Percentiles rank a stretch among this genome's conserved stretches.
Evolutionary conservation across 805 yeast species (phyloP).

Genomic region (Debaryomyces maramus): DNA sequence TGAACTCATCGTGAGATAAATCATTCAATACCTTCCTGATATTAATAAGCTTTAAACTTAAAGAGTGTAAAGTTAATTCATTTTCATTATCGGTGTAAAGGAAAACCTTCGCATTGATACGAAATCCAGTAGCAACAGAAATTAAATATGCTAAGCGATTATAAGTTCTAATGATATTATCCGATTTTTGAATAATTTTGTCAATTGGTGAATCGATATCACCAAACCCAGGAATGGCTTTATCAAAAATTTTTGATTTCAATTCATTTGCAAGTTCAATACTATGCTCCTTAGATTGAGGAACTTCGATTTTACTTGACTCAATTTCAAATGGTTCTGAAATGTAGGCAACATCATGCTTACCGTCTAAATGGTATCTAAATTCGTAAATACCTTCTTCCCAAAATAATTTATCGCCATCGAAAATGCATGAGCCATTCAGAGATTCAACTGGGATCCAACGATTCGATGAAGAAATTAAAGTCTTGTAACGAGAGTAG

Average conservation of each 20-base stretch:
- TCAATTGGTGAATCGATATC: slow-evolving; percentile 28
- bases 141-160: slow-evolving; percentile 27
- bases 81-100: slow-evolving; percentile 22
- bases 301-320: slow-evolving; percentile 38
- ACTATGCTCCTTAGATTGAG: slow-evolving; percentile 28
- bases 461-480: slow-evolving; percentile 61
- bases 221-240: slow-evolving; percentile 23
- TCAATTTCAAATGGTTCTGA: slow-evolving; percentile 67
- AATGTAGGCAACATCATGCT: slow-evolving; percentile 67
- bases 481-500: slow-evolving; percentile 53
- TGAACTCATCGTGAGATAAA: slow-evolving; percentile 22
- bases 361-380: slow-evolving; percentile 64
- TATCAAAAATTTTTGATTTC: slow-evolving; percentile 30
- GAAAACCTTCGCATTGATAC: slow-evolving; percentile 39
- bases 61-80: slow-evolving; percentile 27
- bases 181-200: slow-evolving; percentile 23
- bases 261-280: slow-evolving; percentile 31
- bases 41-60: slow-evolving; percentile 33
- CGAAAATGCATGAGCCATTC: slow-evolving; percentile 51
- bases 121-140: slow-evolving; percentile 35
- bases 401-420: slow-evolving; percentile 51
- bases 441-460: slow-evolving; percentile 52
- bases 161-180: slow-evolving; percentile 31
- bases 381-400: slow-evolving; percentile 73
- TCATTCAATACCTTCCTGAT: slow-evolving; percentile 38